These are phyloP conservation scores for Globisporangium uncinulatum DNA, from an alignment of 352 stramenopile genomes.

Conservation along the genomic window DNA sequence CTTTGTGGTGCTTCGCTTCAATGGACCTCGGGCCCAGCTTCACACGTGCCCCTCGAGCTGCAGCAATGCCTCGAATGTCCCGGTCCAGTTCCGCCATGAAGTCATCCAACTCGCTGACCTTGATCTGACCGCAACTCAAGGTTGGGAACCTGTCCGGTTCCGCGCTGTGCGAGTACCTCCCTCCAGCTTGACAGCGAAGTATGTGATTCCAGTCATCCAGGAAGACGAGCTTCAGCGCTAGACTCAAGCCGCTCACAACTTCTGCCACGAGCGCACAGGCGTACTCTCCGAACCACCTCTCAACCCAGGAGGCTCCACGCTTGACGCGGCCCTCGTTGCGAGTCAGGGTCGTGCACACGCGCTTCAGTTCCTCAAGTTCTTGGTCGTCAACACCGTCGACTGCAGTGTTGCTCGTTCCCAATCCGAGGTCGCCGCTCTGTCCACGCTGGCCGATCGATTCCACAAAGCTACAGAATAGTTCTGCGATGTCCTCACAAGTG, in stretches of 20 bases:
- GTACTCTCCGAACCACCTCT: conserved; percentile 43
- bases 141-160: conserved; percentile 19
- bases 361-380: conserved; percentile 19
- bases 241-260: conserved; percentile 9
- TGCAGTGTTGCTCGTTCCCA: conserved; percentile 10
- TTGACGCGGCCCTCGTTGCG: background rate
- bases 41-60: background rate
- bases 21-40: background rate
- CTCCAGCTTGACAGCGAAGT: conserved; percentile 22
- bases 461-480: conserved; percentile 19
- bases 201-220: conserved; percentile 32
- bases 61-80: background rate
- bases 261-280: conserved; percentile 31
- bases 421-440: conserved; percentile 10
- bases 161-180: conserved; percentile 28
- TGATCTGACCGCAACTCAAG: conserved; percentile 26
- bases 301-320: conserved; percentile 24
- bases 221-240: conserved; percentile 33
- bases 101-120: background rate
- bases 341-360: conserved; percentile 14
- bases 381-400: conserved; percentile 21
- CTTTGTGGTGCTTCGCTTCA: conserved; percentile 40
- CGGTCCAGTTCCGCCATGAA: background rate
- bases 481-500: conserved; percentile 17
- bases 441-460: conserved; percentile 5